phyloP scores from a whole-genome alignment of 306 rosid genomes.

The Cercis canadensis region DNA sequence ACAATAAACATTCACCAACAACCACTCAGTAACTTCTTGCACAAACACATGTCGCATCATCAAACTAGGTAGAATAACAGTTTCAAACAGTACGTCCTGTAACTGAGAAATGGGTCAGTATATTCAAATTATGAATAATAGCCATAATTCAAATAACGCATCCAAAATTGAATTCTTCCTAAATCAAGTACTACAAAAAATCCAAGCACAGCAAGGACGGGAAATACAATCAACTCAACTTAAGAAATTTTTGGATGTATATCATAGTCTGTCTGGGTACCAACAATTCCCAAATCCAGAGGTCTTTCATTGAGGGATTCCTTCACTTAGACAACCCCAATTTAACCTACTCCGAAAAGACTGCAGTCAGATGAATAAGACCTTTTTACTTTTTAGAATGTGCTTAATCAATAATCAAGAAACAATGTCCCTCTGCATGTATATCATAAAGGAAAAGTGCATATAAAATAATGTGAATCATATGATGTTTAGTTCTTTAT shows the following conservation, averaged over 20 bases:
- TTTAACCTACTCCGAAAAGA: not conserved
- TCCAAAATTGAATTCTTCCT: too few species aligned
- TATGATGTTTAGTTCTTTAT: not conserved
- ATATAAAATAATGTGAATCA: not conserved
- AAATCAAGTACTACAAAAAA: too few species aligned
- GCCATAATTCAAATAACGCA: too few species aligned
- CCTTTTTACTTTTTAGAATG: not conserved
- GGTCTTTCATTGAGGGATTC: not conserved
- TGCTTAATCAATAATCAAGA: not conserved
- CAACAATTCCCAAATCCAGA: conserved; percentile 1
- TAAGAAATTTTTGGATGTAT: not conserved
- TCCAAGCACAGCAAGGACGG: too few species aligned
- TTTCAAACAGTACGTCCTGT: too few species aligned
- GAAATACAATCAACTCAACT: not conserved
- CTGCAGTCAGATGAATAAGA: conserved; percentile 6
- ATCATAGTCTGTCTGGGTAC: not conserved
- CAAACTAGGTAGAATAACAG: too few species aligned
- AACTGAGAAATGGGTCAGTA: too few species aligned
- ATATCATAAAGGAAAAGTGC: not conserved
- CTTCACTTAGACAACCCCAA: not conserved
- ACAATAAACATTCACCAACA: too few species aligned
- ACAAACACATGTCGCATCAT: too few species aligned
- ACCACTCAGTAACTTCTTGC: too few species aligned
- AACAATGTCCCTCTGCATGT: not conserved
- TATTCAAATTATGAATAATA: too few species aligned